These are phyloP conservation scores for Danielia oregonensis DNA, from an alignment of 805 yeast genomes.

Conservation along the genomic window DNA sequence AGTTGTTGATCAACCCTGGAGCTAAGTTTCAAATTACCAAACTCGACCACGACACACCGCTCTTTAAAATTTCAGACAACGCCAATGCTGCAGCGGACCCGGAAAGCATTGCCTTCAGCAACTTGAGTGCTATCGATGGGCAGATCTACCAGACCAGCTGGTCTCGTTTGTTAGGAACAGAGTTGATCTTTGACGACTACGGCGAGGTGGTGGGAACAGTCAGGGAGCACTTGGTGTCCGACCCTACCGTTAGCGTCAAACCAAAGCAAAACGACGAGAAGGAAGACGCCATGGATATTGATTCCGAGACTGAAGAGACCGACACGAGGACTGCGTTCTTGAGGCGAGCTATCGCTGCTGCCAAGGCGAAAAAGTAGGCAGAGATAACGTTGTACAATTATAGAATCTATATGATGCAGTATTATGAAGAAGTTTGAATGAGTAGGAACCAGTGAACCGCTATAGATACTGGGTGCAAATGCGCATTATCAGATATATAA, in stretches of 20 bases:
- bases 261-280: constrained; percentile 12
- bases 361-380: constrained; percentile 3
- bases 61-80: constrained; percentile 35
- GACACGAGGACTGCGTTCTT: constrained; percentile 19
- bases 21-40: constrained; percentile 39
- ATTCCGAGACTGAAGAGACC: constrained; percentile 11
- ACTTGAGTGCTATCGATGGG: constrained; percentile 35
- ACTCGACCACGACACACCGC: constrained; percentile 28
- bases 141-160: constrained; percentile 70
- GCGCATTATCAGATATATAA: too few relatives aligned
- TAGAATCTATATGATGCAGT: too few relatives aligned
- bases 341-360: constrained; percentile 18
- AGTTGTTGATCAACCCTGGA: constrained; percentile 34
- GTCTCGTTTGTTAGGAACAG: constrained; percentile 79
- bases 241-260: constrained; percentile 22
- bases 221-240: constrained; percentile 34
- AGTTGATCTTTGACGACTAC: constrained; percentile 39
- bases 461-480: constrained; percentile 1
- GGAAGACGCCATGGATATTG: constrained; percentile 16
- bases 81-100: constrained; percentile 17
- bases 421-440: too few relatives aligned
- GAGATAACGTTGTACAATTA: too few relatives aligned
- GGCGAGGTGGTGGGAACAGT: constrained; percentile 40
- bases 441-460: too few relatives aligned
- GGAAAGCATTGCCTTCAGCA: constrained; percentile 18